Conservation (phyloP, 1,284 basidiomycete genomes). For the Vanrija sp. region DNA sequence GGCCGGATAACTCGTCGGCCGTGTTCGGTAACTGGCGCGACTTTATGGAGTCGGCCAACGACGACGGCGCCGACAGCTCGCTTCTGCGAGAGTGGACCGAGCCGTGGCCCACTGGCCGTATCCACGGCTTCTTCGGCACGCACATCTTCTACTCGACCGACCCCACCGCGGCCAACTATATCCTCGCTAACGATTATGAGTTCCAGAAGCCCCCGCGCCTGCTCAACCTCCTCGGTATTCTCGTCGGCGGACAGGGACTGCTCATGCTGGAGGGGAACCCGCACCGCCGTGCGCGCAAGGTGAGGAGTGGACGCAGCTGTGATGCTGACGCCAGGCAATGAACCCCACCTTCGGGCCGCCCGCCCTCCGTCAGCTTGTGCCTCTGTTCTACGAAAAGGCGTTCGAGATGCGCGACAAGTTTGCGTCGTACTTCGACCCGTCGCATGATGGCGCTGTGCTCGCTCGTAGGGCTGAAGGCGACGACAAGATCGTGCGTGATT, state of each 20-base stretch:
- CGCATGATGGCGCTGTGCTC: no score
- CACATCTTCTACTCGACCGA: slow-evolving; percentile 60
- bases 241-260: slow-evolving; percentile 19
- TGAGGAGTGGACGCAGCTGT: slow-evolving; percentile 12
- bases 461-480: no score
- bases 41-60: slow-evolving; percentile 17
- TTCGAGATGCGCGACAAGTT: slow-evolving; percentile 2
- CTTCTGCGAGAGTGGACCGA: slow-evolving; percentile 20
- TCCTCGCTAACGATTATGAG: slow-evolving; percentile 60
- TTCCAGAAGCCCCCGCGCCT: slow-evolving; percentile 64
- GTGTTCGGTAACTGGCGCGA: slow-evolving; percentile 19
- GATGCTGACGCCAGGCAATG: slow-evolving; percentile 19
- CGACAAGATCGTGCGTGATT: no score
- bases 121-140: slow-evolving; percentile 12
- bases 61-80: not conserved
- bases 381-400: slow-evolving; percentile 55
- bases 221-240: not conserved
- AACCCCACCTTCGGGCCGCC: slow-evolving; percentile 47
- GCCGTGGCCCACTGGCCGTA: slow-evolving; percentile 21
- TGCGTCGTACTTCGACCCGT: no score
- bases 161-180: slow-evolving; percentile 58
- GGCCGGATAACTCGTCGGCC: slow-evolving; percentile 11
- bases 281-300: slow-evolving; percentile 55
- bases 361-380: slow-evolving; percentile 35
- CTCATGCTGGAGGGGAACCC: slow-evolving; percentile 50